A percentile compares a stretch with the other conserved stretches of the same genome.
Conservation (phyloP, 1,284 basidiomycete genomes). For the Apiotrichum gracile region DNA sequence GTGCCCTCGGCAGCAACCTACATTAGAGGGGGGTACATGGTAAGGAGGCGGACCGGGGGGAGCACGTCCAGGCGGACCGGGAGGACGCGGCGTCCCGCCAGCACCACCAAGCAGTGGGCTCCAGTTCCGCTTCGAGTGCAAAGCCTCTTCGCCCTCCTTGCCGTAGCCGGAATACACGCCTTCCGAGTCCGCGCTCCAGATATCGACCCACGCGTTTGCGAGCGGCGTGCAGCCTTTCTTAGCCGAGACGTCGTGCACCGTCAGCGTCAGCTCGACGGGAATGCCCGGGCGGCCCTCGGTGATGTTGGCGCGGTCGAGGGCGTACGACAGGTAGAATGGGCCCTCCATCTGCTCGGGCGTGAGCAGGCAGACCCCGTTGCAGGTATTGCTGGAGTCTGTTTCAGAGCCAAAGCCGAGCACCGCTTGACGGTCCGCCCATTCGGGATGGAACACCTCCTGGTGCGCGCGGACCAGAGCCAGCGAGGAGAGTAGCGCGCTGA, state of each 20-base stretch:
- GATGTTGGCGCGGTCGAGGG: slow-evolving; percentile 14
- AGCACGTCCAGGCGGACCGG: slow-evolving; percentile 7
- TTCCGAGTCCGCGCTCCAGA: slow-evolving; percentile 18
- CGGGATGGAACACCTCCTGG: background rate
- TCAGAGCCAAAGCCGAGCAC: background rate
- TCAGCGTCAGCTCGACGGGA: slow-evolving; percentile 15
- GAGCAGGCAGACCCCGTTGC: background rate
- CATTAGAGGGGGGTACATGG: slow-evolving; percentile 5
- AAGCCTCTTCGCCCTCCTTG: background rate
- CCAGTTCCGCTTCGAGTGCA: slow-evolving; percentile 2
- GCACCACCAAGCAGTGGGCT: background rate
- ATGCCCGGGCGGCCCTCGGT: slow-evolving; percentile 17
- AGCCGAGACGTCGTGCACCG: slow-evolving; percentile 8
- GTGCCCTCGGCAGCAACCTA: background rate
- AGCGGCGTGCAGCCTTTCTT: slow-evolving; percentile 12
- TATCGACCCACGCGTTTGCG: slow-evolving; percentile 18
- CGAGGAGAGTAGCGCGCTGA: background rate
- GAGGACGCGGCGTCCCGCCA: background rate
- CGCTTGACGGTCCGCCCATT: background rate
- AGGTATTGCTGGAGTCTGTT: background rate
- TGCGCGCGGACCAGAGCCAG: background rate
- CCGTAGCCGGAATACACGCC: slow-evolving; percentile 19
- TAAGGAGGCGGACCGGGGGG: background rate
- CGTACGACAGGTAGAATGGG: slow-evolving; percentile 24
- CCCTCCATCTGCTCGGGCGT: slow-evolving; percentile 8